Conservation (phyloP, 139 green algal species). For the Volvox reticuliferus region DNA sequence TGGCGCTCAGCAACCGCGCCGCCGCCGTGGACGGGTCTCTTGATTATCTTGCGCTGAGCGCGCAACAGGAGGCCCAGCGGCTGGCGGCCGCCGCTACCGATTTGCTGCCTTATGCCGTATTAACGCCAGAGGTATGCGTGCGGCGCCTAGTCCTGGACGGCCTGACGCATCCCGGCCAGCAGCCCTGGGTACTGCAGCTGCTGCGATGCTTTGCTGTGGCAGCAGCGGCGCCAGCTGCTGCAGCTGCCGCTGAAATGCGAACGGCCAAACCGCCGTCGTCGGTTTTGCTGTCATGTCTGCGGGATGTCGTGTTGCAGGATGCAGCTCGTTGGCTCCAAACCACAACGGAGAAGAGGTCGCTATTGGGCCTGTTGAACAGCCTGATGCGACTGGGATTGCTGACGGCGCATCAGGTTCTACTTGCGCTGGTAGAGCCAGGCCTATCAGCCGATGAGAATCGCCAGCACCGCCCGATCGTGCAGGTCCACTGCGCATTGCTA, state of each 20-base stretch:
- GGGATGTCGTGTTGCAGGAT: not conserved
- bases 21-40: slow-evolving; percentile 26
- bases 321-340: not conserved
- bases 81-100: slow-evolving; percentile 11
- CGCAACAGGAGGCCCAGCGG: not conserved
- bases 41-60: slow-evolving; percentile 2
- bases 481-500: not conserved
- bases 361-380: not conserved
- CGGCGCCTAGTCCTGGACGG: slow-evolving; percentile 30
- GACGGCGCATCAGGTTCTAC: slow-evolving; percentile 18
- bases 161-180: slow-evolving; percentile 26
- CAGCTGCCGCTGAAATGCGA: not conserved
- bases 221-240: not conserved
- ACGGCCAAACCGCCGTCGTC: not conserved
- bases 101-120: slow-evolving; percentile 36
- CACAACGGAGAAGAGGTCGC: not conserved
- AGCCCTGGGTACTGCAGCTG: slow-evolving; percentile 45
- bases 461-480: not conserved
- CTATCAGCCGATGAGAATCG: not conserved
- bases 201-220: slow-evolving; percentile 9
- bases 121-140: not conserved
- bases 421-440: not conserved
- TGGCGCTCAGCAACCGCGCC: slow-evolving; percentile 45
- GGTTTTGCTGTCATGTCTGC: not conserved
- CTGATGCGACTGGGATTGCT: not conserved